Evolutionary conservation across 352 stramenopile species (phyloP).

Genomic region (Pythium brachiatum): DNA sequence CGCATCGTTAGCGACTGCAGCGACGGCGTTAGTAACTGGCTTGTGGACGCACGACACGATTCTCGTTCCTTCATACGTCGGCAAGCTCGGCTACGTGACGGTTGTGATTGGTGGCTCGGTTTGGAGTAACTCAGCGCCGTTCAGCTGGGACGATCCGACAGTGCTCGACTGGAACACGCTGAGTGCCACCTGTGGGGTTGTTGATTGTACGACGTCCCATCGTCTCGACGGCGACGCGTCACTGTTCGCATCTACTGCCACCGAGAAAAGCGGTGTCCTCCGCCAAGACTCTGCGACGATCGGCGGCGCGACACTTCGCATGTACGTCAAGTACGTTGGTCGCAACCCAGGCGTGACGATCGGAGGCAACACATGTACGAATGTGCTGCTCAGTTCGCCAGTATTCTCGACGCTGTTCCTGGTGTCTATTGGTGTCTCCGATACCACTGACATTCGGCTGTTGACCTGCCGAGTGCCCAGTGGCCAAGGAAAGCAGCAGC

Average conservation of each 20-base stretch:
- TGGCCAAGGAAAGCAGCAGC: conserved; percentile 45
- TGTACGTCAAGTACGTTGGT: conserved; percentile 60
- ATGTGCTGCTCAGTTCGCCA: conserved; percentile 29
- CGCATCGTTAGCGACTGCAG: not conserved
- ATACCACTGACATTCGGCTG: conserved; percentile 34
- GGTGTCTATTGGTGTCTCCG: conserved; percentile 20
- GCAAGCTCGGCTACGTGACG: conserved; percentile 47
- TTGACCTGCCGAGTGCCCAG: conserved; percentile 43
- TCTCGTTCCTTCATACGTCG: conserved; percentile 37
- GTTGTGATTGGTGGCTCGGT: conserved; percentile 43
- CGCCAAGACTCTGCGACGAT: conserved; percentile 40
- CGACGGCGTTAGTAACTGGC: conserved; percentile 13
- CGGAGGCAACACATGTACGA: conserved; percentile 30
- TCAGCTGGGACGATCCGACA: conserved; percentile 57
- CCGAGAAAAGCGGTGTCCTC: conserved; percentile 22
- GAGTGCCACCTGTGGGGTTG: conserved; percentile 31
- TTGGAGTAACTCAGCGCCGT: conserved; percentile 49
- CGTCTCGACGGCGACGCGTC: conserved; percentile 40
- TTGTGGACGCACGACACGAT: conserved; percentile 48
- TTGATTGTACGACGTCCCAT: conserved; percentile 50
- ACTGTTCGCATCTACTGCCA: conserved; percentile 34
- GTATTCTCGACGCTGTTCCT: conserved; percentile 22
- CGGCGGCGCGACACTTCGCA: conserved; percentile 41
- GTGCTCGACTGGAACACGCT: conserved; percentile 62
- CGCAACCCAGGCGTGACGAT: conserved; percentile 38